Percentiles rank a stretch among this genome's conserved stretches.
phyloP scores from a whole-genome alignment of 2,329 filamentous ascomycete species.

The Trichoderma sp. region DNA sequence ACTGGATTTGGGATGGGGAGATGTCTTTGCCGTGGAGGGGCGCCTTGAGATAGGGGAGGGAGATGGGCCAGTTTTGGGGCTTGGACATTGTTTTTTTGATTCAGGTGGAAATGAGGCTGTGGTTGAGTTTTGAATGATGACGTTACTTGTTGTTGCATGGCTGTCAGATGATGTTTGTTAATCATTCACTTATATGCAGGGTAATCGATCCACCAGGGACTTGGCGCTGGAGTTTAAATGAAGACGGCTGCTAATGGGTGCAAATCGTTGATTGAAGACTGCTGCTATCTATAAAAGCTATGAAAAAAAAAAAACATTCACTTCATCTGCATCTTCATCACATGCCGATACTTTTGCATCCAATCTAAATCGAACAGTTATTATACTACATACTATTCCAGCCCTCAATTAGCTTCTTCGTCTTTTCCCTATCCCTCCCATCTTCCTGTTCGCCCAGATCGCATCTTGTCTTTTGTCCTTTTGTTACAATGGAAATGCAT shows the following conservation, averaged over 20 bases:
- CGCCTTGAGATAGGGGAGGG: constrained; percentile 56
- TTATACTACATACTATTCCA: constrained; percentile 26
- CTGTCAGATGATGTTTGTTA: not conserved
- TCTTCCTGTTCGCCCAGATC: not conserved
- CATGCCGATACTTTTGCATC: not conserved
- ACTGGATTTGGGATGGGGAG: constrained; percentile 46
- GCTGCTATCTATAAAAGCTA: not conserved
- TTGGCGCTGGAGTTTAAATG: constrained; percentile 6
- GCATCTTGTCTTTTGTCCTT: constrained; percentile 3
- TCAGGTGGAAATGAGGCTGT: too few relatives aligned
- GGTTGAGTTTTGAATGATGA: not conserved
- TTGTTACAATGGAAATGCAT: not conserved
- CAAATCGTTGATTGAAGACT: too few relatives aligned
- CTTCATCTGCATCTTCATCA: constrained; percentile 18
- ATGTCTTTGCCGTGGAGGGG: constrained; percentile 55
- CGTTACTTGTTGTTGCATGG: not conserved
- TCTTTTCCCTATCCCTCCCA: not conserved
- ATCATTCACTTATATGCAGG: not conserved
- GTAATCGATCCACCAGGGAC: constrained; percentile 17
- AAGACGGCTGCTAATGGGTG: not conserved
- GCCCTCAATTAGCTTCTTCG: not conserved
- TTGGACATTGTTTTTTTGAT: constrained; percentile 37
- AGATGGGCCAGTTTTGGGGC: constrained; percentile 63
- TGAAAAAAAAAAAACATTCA: not conserved
- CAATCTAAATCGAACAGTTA: constrained; percentile 16